Evolutionary conservation across 768 basidiomycete species (phyloP).

Genomic region (Leucocoprinus birnbaumii): DNA sequence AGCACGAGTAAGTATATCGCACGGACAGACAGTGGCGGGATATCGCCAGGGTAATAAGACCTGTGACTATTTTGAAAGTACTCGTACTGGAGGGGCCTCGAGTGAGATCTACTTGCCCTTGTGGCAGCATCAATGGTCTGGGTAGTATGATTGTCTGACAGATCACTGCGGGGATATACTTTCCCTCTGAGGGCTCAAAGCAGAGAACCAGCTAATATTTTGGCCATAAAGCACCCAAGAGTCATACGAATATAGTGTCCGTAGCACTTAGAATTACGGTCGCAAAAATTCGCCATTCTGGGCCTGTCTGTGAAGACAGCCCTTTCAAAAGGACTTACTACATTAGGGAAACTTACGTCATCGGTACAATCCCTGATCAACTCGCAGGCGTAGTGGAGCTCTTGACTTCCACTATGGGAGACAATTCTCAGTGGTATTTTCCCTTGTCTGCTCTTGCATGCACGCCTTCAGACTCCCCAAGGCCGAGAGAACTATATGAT

Average conservation of each 20-base stretch:
- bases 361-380: too few relatives aligned
- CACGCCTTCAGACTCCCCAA: constrained; percentile 58
- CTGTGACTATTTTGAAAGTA: not conserved
- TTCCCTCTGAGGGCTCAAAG: not conserved
- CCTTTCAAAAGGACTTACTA: constrained; percentile 3
- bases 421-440: constrained; percentile 68
- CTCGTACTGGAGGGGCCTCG: not conserved
- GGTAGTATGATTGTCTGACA: not conserved
- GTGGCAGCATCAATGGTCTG: not conserved
- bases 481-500: constrained; percentile 74
- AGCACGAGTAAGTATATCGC: too few relatives aligned
- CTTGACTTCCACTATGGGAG: constrained; percentile 13
- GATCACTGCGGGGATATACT: not conserved
- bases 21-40: too few relatives aligned
- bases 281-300: not conserved
- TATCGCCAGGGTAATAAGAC: too few relatives aligned
- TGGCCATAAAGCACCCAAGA: not conserved
- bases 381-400: constrained; percentile 9
- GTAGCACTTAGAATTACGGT: not conserved
- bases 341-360: constrained; percentile 9
- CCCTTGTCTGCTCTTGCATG: constrained; percentile 51
- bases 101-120: not conserved
- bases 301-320: not conserved
- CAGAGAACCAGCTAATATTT: not conserved
- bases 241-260: not conserved